Evolutionary conservation across 768 basidiomycete species (phyloP), one percentile per base, ranked within the genome.

Genomic region (Suillus variegatus): DNA sequence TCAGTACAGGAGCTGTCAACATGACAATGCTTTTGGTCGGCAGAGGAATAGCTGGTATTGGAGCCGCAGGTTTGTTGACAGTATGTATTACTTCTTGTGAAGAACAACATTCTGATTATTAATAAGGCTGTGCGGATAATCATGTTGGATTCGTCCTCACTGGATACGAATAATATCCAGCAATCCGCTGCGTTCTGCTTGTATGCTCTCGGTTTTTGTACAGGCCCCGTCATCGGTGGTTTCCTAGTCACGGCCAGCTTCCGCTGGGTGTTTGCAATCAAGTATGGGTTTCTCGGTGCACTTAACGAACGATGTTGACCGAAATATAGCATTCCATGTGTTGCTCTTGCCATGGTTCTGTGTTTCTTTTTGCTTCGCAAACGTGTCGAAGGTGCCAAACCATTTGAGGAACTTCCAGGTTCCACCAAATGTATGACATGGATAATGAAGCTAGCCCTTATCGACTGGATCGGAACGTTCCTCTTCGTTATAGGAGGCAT

Each of bases 181-280:
- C 76, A 76, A 57, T 70, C 78, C 7, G 69, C 79, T 56, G 40
- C 83, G n/a, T 80, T 83, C 68, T 41, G 82, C 6, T 75, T 85
- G 4, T 85, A 83, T 70, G 61, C 76, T 0, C 62, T 82, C 52
- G 83, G 84, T 0, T 85, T 74, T 61, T 73, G 72, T 40, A 60
- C 79, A 7, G 85, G 84, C 2, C 85, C 85, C 0, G 71, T 80
- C 51, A 78, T 84, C 60, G 75, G 75, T 9, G 84, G 84, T 9
- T 78, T 66, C 32, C 71, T 85, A 16, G 71, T 80, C 2, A 66
- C 71, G 2, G 70, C 78, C 9, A 81, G 72, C 60, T 85, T 83
- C 71, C 79, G 85, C 25, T 86, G 84, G 85, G 79, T 86, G 18
- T 86, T 85, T 65, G 85, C 79, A 3, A 85, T 86, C 75, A 86